Base-by-base conservation (phyloP, 352 stramenopile genomes). In the Globisporangium sylvaticum region DNA sequence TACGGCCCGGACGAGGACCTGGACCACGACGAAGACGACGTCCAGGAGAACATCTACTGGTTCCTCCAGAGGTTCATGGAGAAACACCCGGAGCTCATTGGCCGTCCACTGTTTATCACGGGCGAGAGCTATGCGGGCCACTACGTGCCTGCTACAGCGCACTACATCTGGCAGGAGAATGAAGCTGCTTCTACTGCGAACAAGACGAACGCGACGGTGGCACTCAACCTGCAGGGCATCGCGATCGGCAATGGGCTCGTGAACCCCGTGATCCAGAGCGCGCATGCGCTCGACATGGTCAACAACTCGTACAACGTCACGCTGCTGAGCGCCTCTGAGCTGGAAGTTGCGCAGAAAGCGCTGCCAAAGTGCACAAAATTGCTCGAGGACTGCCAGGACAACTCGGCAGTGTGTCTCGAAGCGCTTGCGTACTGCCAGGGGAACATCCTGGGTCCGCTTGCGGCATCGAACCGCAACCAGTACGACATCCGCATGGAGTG, bases 291-390 rank as follows among this genome's bases (percentile, higher is more conserved):
- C 10, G 82, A 92, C 54, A 92, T 92, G 78, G 70, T 79, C 9
- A 72, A 87, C 52, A 92, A 93, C 68, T 53, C 68, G 29, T 91
- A 91, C 76, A 91, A 90, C 67, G 66, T 91, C 56, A 86, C 79
- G 53, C 66, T 91, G 5, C 58, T 89, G 56, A 81, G 76, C 48
- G 62, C 60, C 7, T 73, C 27, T 0, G 39, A 79, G 25, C 31
- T 84, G n/a, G 67, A 71, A 14, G n/a, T 29, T 2, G 54, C 54
- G 29, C 32, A 59, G 15, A 34, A n/a, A 27, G 27, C 54, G 29
- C 29, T 59, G 9, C 54, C 54, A 9, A 22, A 59, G 9, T 59
- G 54, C 54, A 59, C 54, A 31, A 76, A 87, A 44, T 67, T 87
- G 63, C 59, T 55, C 0, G 60, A 69, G 8, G 70, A 79, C 64